phyloP scores from a whole-genome alignment of 305 asterid species.

The Solanum aculeatissimum region DNA sequence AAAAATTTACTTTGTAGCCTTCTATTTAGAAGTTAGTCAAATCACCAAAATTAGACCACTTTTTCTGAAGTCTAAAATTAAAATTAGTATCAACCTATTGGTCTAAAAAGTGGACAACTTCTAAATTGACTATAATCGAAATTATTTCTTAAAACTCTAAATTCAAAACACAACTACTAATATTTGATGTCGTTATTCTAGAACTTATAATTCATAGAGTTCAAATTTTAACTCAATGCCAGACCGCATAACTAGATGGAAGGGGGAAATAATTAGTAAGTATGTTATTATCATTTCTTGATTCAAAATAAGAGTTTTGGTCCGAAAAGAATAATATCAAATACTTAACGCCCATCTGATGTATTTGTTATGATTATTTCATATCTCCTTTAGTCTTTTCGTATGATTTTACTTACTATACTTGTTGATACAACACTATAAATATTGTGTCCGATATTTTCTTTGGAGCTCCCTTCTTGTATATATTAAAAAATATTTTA shows the following conservation, averaged over 20 bases:
- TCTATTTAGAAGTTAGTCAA: background rate
- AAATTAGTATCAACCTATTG: background rate
- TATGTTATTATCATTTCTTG: background rate
- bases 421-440: background rate
- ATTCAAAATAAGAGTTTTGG: background rate
- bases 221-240: too few species aligned
- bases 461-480: background rate
- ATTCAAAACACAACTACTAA: background rate
- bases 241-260: too few species aligned
- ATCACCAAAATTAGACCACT: background rate
- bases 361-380: background rate
- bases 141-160: background rate
- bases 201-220: too few species aligned
- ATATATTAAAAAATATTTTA: background rate
- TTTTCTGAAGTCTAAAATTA: background rate
- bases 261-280: too few species aligned
- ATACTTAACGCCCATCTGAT: background rate
- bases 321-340: background rate
- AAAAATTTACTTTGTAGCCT: background rate
- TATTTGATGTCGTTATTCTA: background rate
- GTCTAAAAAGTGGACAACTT: background rate
- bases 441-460: background rate
- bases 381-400: too few species aligned
- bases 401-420: too few species aligned
- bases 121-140: background rate